A percentile compares a stretch with the other conserved stretches of the same genome.
Evolutionary conservation across 2,329 filamentous ascomycete genomes (phyloP).

Genomic region (Zymoseptoria passerinii): DNA sequence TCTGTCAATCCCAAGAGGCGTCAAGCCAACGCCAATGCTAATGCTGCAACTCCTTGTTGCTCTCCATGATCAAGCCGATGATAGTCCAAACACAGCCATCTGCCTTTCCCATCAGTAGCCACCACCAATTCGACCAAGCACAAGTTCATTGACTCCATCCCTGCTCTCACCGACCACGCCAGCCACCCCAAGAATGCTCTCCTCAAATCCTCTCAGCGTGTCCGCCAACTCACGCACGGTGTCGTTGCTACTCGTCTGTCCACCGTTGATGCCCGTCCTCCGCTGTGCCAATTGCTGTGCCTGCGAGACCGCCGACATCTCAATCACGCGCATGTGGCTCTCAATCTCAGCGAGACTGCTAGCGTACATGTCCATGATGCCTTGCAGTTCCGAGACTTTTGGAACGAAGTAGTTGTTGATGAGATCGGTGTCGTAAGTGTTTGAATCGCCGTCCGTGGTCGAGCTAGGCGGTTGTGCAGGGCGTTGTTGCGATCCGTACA

Average conservation of each 20-base stretch:
- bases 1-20: background rate
- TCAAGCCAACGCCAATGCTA: background rate
- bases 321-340: conserved; percentile 41
- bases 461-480: conserved; percentile 10
- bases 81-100: background rate
- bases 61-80: background rate
- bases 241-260: conserved; percentile 18
- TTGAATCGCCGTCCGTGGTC: conserved; percentile 9
- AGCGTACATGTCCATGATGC: conserved; percentile 34
- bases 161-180: conserved; percentile 40
- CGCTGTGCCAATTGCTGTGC: conserved; percentile 33
- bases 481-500: conserved; percentile 13
- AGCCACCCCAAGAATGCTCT: conserved; percentile 42
- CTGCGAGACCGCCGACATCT: conserved; percentile 37
- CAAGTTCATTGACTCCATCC: conserved; percentile 40
- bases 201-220: conserved; percentile 41
- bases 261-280: conserved; percentile 16
- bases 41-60: background rate
- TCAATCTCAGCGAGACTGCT: conserved; percentile 41
- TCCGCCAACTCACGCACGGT: conserved; percentile 39
- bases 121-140: conserved; percentile 23
- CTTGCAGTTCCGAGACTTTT: conserved; percentile 33
- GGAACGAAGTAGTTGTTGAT: conserved; percentile 39
- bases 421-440: conserved; percentile 37
- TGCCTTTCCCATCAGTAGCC: background rate